Evolutionary conservation across 805 yeast species (phyloP), one percentile per base, ranked within the genome.

Genomic region (Saccharomycopsis sp.): DNA sequence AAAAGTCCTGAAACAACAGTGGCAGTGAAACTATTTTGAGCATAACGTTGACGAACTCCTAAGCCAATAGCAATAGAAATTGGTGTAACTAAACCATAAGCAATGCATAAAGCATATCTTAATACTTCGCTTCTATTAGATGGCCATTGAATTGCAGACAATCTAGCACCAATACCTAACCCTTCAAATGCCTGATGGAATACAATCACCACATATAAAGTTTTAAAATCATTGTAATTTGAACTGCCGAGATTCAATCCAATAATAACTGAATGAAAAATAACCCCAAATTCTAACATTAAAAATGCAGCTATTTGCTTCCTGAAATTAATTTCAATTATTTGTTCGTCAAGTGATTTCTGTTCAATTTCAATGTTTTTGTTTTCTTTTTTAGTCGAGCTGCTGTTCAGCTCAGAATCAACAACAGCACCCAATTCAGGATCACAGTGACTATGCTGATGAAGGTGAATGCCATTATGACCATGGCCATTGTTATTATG

Each of bases 181-280:
- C 90, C 90, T 65, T 83, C 90, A 56, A 83, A 84, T 56, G 78
- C 69, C 61, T 83, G 90, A 61, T 83, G 90, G 70, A 82, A 83
- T 4, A 79, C 75, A 33, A 76, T 51, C 6, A 82, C 90, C 40
- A 78, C 66, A 56, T 79, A 82, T 38, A 83, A 65, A 4, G 84
- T 71, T 36, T 63, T 67, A 58, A 80, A 82, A 56, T 81, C 84
- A 8, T 75, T 79, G 20, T 41, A 43, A 40, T 89, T 93, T 3
- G 93, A 68, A 8, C 79, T 59, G 13, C 52, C 52, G 50, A 82
- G 64, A 4, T 83, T 71, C 51, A 82, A 66, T 35, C 90, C 90
- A 51, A 83, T 73, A 63, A 83, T 77, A 2, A 83, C 80, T 2
- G 88, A 81, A 62, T 83, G 90, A 67, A 83, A 80, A 13, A 82